Conservation (phyloP, 176 grass and related monocot species). For the Cenchrus purpureus region DNA sequence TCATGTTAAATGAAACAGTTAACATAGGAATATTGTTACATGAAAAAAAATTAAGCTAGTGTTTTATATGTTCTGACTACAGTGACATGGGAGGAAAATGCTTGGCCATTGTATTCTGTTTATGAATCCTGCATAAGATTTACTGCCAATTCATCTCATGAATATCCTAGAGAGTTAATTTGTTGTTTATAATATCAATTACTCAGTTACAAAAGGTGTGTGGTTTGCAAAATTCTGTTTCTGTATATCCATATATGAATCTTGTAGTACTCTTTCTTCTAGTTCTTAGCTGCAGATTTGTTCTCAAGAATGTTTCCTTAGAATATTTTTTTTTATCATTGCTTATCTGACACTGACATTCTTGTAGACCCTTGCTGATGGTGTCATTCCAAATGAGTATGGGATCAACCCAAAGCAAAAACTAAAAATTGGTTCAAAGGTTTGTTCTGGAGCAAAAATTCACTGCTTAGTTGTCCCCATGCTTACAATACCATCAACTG, state of each 20-base stretch:
- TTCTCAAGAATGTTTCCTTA: conserved; percentile 9
- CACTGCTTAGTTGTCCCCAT: neutral
- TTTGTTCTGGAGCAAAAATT: conserved; percentile 37
- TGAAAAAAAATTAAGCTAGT: neutral
- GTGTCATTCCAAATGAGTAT: conserved; percentile 99
- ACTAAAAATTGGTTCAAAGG: conserved; percentile 97
- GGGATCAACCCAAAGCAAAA: conserved; percentile 98
- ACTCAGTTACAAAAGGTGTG: neutral
- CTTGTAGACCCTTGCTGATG: conserved; percentile 92
- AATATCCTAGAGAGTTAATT: neutral
- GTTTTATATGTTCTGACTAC: conserved; percentile 2
- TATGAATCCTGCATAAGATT: neutral
- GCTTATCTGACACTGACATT: conserved; percentile 37
- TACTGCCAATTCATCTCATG: conserved; percentile 8
- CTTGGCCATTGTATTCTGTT: neutral
- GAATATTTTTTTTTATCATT: conserved; percentile 3
- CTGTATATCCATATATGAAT: neutral
- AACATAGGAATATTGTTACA: neutral
- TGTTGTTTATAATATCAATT: neutral
- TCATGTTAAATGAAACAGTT: neutral
- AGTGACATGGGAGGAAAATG: neutral
- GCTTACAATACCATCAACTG: neutral
- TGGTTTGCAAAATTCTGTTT: neutral
- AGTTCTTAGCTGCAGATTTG: neutral
- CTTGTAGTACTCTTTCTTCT: conserved; percentile 14